phyloP scores from a whole-genome alignment of 139 green algal species.

The Asterochloris erici region DNA sequence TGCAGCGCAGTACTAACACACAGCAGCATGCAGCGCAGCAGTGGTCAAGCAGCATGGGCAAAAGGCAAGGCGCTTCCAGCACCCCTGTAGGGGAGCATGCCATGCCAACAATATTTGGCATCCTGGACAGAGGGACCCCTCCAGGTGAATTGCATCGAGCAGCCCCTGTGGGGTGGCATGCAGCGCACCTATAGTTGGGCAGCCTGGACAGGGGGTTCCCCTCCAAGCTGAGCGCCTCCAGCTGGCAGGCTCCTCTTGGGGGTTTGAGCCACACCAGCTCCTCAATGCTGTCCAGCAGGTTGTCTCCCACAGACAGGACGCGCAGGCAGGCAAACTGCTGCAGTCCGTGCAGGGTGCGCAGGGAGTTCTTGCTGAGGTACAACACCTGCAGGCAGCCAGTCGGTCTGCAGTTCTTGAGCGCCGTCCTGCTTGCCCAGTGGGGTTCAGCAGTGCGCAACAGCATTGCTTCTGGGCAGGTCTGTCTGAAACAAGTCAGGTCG shows the following conservation, averaged over 20 bases:
- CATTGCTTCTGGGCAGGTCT: not conserved
- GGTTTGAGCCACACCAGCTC: conserved; percentile 22
- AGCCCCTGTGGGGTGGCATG: not conserved
- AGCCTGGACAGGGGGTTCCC: conserved; percentile 59
- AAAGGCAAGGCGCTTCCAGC: conserved; percentile 12
- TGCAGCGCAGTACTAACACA: not conserved
- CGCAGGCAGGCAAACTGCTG: conserved; percentile 53
- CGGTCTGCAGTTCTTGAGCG: not conserved
- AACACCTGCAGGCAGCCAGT: conserved; percentile 26
- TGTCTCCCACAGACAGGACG: conserved; percentile 55
- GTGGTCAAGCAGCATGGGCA: not conserved
- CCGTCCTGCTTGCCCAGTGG: no score
- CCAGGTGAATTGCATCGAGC: not conserved
- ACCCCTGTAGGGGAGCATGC: not conserved
- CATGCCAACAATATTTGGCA: not conserved
- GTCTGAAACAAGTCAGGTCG: not conserved
- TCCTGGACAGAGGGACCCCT: not conserved
- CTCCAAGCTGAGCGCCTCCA: conserved; percentile 60
- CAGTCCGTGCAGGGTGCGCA: conserved; percentile 45
- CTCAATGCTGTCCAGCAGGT: conserved; percentile 41
- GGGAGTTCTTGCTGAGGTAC: conserved; percentile 57
- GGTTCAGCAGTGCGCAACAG: not conserved
- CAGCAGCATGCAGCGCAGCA: not conserved
- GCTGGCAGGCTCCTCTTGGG: conserved; percentile 4
- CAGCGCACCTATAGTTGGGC: conserved; percentile 55